A percentile compares a stretch with the other conserved stretches of the same genome.
Conservation (phyloP, 768 basidiomycete genomes). For the Dictyophora rubrovolvata region DNA sequence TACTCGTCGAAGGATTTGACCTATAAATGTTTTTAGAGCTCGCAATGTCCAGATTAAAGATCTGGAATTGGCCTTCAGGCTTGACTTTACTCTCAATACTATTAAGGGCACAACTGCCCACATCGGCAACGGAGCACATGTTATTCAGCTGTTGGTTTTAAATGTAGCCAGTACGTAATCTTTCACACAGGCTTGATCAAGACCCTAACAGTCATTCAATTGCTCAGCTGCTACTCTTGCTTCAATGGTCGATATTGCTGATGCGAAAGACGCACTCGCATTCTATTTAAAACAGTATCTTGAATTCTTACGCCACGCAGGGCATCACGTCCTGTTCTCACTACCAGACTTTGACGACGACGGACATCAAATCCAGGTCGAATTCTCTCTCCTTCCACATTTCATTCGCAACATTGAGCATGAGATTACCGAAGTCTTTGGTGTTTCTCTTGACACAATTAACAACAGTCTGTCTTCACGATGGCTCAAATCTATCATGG, state of each 20-base stretch:
- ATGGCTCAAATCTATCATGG: slow-evolving; percentile 7
- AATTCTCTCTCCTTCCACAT: slow-evolving; percentile 15
- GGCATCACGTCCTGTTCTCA: slow-evolving; percentile 18
- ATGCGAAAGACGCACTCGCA: neutral
- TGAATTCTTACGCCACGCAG: slow-evolving; percentile 14
- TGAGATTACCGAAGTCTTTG: slow-evolving; percentile 1
- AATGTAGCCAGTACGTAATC: neutral
- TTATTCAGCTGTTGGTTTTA: neutral
- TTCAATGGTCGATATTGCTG: neutral
- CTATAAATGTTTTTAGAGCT: neutral
- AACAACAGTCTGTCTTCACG: slow-evolving; percentile 1
- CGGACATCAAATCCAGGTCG: slow-evolving; percentile 12
- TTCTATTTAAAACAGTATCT: slow-evolving; percentile 17
- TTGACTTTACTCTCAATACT: slow-evolving; percentile 13
- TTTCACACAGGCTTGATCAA: neutral
- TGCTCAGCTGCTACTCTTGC: neutral
- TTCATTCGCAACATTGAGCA: slow-evolving; percentile 11
- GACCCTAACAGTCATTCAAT: neutral
- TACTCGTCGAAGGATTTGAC: neutral
- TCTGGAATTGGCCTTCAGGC: slow-evolving; percentile 15
- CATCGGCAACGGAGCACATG: neutral
- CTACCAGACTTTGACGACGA: slow-evolving; percentile 22
- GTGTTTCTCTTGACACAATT: slow-evolving; percentile 7
- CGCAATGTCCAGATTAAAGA: slow-evolving; percentile 2
- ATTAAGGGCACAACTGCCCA: slow-evolving; percentile 10